These are phyloP conservation scores for Gossypium arboreum DNA, from an alignment of 345 rosid species.

Conservation along the genomic window DNA sequence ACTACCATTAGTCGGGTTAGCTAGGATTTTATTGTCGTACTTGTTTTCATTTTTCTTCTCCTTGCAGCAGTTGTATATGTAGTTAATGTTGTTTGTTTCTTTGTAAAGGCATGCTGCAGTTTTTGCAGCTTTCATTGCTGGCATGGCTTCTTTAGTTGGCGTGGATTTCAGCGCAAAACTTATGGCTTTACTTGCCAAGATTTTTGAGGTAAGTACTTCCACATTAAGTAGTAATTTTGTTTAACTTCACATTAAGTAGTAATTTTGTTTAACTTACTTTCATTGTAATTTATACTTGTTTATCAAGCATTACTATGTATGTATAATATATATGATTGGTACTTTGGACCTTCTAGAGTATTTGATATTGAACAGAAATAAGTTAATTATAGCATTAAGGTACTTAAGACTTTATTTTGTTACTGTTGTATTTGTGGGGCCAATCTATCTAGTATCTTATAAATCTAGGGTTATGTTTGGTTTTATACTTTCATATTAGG, in stretches of 20 bases:
- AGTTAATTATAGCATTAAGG: neutral
- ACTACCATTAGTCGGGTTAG: neutral
- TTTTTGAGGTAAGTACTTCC: conserved; percentile 54
- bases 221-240: conserved; percentile 7
- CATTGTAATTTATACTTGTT: neutral
- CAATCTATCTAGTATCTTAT: neutral
- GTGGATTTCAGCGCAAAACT: conserved; percentile 86
- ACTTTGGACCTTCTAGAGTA: neutral
- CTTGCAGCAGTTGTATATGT: neutral
- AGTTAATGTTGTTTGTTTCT: conserved; percentile 15
- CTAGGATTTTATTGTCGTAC: neutral
- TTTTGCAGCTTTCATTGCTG: conserved; percentile 91
- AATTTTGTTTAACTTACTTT: neutral
- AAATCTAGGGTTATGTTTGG: neutral
- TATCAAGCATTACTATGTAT: neutral
- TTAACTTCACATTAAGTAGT: neutral
- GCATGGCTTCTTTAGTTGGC: conserved; percentile 81
- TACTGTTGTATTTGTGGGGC: neutral
- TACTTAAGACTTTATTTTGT: neutral
- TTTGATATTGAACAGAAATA: neutral
- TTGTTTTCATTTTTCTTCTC: neutral
- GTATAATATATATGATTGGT: neutral
- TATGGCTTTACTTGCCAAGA: conserved; percentile 67
- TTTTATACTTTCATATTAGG: neutral
- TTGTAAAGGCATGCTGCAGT: conserved; percentile 69